These are phyloP conservation scores for Lactarius evosmus DNA, from an alignment of 768 basidiomycete species.

Conservation along the genomic window DNA sequence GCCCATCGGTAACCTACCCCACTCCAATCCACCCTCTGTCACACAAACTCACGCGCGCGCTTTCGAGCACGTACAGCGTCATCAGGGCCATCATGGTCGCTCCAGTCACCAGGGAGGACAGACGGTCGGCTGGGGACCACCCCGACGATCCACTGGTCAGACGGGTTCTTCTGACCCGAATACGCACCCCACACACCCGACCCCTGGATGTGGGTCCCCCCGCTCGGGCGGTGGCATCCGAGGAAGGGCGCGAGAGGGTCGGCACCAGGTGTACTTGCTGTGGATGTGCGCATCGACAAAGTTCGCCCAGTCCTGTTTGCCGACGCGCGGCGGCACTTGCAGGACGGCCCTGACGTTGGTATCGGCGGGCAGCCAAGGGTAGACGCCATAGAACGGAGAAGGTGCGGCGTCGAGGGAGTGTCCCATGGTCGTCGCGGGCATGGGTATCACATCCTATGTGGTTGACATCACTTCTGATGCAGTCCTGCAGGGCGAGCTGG, in stretches of 20 bases:
- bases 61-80: too few relatives aligned
- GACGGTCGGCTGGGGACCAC: too few relatives aligned
- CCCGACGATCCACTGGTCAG: not conserved
- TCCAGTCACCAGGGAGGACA: too few relatives aligned
- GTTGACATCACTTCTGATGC: slow-evolving; percentile 41
- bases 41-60: too few relatives aligned
- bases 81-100: too few relatives aligned
- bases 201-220: slow-evolving; percentile 51
- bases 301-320: slow-evolving; percentile 37
- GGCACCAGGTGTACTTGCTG: slow-evolving; percentile 47
- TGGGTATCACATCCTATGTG: slow-evolving; percentile 39
- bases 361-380: slow-evolving; percentile 29
- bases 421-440: slow-evolving; percentile 42
- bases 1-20: too few relatives aligned
- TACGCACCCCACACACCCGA: slow-evolving; percentile 41
- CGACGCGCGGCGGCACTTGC: slow-evolving; percentile 48
- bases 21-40: too few relatives aligned
- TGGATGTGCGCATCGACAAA: slow-evolving; percentile 31
- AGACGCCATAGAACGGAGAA: slow-evolving; percentile 33
- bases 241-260: slow-evolving; percentile 51
- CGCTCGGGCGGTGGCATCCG: slow-evolving; percentile 50
- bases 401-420: slow-evolving; percentile 35
- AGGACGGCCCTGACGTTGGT: slow-evolving; percentile 42
- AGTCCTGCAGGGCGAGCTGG: slow-evolving; percentile 29
- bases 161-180: slow-evolving; percentile 33